Percentiles rank a stretch among this genome's conserved stretches.
phyloP scores from a whole-genome alignment of 2,329 filamentous ascomycete species.

The Aspergillus puulaauensis region DNA sequence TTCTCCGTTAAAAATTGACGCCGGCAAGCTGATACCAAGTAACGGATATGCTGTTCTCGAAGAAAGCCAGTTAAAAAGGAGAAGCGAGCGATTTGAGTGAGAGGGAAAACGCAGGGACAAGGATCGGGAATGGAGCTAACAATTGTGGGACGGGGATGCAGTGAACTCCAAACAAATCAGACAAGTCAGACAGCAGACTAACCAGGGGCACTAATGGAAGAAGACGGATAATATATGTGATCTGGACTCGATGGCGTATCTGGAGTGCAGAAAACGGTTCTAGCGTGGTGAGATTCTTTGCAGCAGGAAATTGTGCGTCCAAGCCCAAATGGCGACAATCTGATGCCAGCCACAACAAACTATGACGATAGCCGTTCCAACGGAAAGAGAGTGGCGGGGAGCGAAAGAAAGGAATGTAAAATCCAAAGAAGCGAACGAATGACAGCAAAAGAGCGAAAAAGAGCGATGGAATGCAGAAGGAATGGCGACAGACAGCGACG shows the following conservation, averaged over 20 bases:
- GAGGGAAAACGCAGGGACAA: slow-evolving; percentile 9
- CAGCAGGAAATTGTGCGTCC: neutral
- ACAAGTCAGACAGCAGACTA: neutral
- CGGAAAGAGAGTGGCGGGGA: neutral
- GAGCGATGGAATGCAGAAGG: neutral
- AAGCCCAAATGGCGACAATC: slow-evolving; percentile 4
- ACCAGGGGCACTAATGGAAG: slow-evolving; percentile 4
- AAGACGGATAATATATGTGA: neutral
- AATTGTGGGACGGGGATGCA: slow-evolving; percentile 5
- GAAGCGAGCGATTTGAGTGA: neutral
- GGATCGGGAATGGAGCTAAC: slow-evolving; percentile 2
- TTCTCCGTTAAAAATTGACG: neutral
- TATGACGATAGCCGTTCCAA: slow-evolving; percentile 3
- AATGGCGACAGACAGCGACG: slow-evolving; percentile 1
- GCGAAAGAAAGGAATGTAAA: neutral
- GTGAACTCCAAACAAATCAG: neutral
- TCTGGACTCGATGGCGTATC: slow-evolving; percentile 6
- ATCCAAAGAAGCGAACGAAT: neutral
- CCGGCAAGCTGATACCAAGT: neutral
- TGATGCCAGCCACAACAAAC: slow-evolving; percentile 8
- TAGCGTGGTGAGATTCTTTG: neutral
- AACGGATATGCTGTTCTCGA: neutral
- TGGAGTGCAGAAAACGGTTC: neutral
- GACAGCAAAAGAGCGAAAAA: neutral
- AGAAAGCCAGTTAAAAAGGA: neutral